These are phyloP conservation scores for Quillaja saponaria DNA, from an alignment of 306 rosid genomes.

Conservation along the genomic window DNA sequence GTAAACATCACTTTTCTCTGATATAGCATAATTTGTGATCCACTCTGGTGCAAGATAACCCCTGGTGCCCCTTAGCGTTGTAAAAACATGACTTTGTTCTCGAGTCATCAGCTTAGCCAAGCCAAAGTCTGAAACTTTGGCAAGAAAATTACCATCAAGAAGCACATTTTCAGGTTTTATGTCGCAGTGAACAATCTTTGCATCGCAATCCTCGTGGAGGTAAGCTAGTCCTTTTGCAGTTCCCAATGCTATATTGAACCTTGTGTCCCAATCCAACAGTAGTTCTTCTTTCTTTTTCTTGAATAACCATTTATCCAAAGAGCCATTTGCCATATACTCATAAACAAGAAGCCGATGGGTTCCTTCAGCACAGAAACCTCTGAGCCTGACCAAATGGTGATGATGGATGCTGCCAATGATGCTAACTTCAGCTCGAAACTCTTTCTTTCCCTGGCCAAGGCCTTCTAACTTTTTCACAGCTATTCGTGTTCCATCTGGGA, in stretches of 20 bases:
- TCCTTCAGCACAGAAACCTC: constrained; percentile 88
- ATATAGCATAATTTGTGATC: constrained; percentile 92
- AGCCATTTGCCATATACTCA: constrained; percentile 84
- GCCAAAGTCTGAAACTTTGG: constrained; percentile 91
- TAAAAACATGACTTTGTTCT: constrained; percentile 90
- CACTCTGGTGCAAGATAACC: constrained; percentile 95
- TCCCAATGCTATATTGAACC: constrained; percentile 78
- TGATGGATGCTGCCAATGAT: constrained; percentile 95
- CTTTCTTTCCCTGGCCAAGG: constrained; percentile 93
- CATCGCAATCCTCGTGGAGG: constrained; percentile 86
- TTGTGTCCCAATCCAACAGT: constrained; percentile 71
- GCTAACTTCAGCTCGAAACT: constrained; percentile 93
- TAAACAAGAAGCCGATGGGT: constrained; percentile 76
- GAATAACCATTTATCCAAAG: constrained; percentile 87
- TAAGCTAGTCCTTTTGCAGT: constrained; percentile 92
- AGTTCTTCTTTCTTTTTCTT: constrained; percentile 51
- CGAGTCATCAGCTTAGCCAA: constrained; percentile 82
- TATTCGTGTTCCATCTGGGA: constrained; percentile 66
- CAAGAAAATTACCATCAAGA: constrained; percentile 64
- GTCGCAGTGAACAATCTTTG: constrained; percentile 88
- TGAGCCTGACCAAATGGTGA: constrained; percentile 73
- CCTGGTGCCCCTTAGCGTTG: constrained; percentile 82
- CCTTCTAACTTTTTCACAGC: constrained; percentile 93
- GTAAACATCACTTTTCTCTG: constrained; percentile 91
- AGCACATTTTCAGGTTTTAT: constrained; percentile 96